Conservation (phyloP, 2,329 filamentous ascomycete genomes). For the Berkeleyomyces basicola region DNA sequence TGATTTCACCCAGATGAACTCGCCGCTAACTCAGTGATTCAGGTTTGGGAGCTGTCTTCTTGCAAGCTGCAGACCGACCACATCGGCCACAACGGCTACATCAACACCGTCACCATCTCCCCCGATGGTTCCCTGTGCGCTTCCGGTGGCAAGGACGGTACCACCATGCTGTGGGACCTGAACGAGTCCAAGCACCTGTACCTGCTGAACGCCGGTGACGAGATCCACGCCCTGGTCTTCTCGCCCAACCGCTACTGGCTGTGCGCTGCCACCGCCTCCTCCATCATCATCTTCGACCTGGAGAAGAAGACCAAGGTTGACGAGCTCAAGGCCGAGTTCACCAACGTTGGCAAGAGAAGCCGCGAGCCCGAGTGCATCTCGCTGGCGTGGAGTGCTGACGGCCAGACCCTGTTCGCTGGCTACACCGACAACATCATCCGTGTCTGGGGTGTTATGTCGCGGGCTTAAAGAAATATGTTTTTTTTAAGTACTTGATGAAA, state of each 20-base stretch:
- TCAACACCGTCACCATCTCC: slow-evolving; percentile 99
- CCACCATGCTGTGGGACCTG: slow-evolving; percentile 99
- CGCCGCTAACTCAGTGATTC: slow-evolving; percentile 4
- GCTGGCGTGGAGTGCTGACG: slow-evolving; percentile 94
- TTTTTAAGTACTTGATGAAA: slow-evolving; percentile 15
- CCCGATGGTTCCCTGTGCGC: slow-evolving; percentile 98
- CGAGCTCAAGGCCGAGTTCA: slow-evolving; percentile 93
- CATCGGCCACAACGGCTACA: slow-evolving; percentile 99
- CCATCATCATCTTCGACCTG: slow-evolving; percentile 99
- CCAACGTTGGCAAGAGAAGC: slow-evolving; percentile 95
- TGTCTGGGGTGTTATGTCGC: slow-evolving; percentile 94
- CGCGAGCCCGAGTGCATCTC: slow-evolving; percentile 95
- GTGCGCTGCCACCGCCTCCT: slow-evolving; percentile 89
- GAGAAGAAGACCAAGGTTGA: slow-evolving; percentile 99
- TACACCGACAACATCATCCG: slow-evolving; percentile 99
- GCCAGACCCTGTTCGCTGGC: slow-evolving; percentile 97
- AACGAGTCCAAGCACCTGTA: slow-evolving; percentile 99
- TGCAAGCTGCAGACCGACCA: slow-evolving; percentile 99
- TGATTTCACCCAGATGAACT: background rate
- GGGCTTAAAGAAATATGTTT: slow-evolving; percentile 42
- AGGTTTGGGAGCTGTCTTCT: slow-evolving; percentile 99
- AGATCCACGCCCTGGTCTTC: slow-evolving; percentile 99
- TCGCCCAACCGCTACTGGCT: slow-evolving; percentile 99
- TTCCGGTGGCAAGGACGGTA: slow-evolving; percentile 98
- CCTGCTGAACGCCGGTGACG: slow-evolving; percentile 93